These are phyloP conservation scores for Asterophora parasitica DNA, from an alignment of 768 basidiomycete species.

Conservation along the genomic window DNA sequence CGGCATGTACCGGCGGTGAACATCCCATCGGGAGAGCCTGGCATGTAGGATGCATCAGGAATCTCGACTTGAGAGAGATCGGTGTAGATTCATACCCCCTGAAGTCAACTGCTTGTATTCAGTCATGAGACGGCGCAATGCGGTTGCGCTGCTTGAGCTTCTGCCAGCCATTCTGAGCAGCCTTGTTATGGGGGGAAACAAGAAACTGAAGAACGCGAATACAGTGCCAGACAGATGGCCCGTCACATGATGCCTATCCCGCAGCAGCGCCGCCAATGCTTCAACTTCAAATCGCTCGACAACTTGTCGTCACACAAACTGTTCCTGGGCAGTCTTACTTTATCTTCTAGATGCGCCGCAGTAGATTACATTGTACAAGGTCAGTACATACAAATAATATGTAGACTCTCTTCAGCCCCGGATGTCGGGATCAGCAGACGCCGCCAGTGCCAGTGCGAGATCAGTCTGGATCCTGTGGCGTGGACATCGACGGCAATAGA, in stretches of 20 bases:
- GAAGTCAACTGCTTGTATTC: constrained; percentile 86
- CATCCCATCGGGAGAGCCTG: constrained; percentile 91
- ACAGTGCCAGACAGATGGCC: too few relatives aligned
- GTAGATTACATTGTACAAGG: neutral
- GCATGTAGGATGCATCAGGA: constrained; percentile 8
- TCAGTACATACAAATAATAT: constrained; percentile 2
- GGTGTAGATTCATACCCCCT: constrained; percentile 46
- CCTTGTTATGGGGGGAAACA: constrained; percentile 3
- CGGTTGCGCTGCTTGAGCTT: constrained; percentile 57
- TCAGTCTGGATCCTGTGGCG: neutral
- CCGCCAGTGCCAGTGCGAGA: neutral
- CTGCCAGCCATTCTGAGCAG: constrained; percentile 44
- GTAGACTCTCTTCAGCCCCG: constrained; percentile 5
- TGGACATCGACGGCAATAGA: constrained; percentile 10
- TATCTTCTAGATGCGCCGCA: neutral
- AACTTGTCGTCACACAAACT: too few relatives aligned
- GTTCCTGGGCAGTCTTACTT: neutral
- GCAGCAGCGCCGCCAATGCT: too few relatives aligned
- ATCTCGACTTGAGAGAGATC: constrained; percentile 4
- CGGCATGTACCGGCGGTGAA: constrained; percentile 72
- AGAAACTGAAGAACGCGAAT: too few relatives aligned
- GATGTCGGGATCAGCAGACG: constrained; percentile 9
- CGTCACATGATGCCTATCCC: constrained; percentile 10
- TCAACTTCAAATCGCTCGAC: too few relatives aligned
- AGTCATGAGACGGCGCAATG: constrained; percentile 84